Evolutionary conservation across 768 basidiomycete genomes (phyloP).

Genomic region (Cystobasidium onofrii): DNA sequence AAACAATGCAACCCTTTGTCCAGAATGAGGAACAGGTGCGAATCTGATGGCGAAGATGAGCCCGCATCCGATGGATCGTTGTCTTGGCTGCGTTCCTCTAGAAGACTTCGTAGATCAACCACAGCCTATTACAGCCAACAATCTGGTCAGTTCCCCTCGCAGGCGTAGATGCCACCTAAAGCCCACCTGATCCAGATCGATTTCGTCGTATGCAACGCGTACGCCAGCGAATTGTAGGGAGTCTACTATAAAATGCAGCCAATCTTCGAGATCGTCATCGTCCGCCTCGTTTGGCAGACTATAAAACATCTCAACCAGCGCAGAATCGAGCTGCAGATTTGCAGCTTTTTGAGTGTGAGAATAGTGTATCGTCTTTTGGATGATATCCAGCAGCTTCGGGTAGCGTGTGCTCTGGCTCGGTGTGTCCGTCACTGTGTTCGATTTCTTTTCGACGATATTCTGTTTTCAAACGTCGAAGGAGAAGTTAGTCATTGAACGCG

Average conservation of each 20-base stretch:
- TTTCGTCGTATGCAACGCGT: slow-evolving; percentile 76
- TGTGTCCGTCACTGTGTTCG: not conserved
- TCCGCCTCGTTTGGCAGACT: slow-evolving; percentile 69
- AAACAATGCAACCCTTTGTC: slow-evolving; percentile 81
- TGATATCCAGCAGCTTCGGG: not conserved
- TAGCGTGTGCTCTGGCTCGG: not conserved
- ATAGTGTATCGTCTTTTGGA: slow-evolving; percentile 46
- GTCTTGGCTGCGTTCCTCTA: slow-evolving; percentile 61
- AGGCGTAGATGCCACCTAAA: not conserved
- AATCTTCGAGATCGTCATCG: slow-evolving; percentile 91
- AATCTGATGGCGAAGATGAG: slow-evolving; percentile 47
- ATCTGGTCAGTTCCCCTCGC: no score
- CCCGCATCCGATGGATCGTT: slow-evolving; percentile 40
- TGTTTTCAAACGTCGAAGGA: not conserved
- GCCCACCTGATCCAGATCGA: slow-evolving; percentile 78
- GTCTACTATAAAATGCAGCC: slow-evolving; percentile 86
- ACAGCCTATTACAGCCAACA: slow-evolving; percentile 47
- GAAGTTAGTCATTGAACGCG: no score
- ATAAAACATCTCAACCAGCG: slow-evolving; percentile 76
- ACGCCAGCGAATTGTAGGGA: slow-evolving; percentile 88
- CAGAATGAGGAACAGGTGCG: slow-evolving; percentile 77
- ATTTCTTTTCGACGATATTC: not conserved
- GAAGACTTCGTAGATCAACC: slow-evolving; percentile 65
- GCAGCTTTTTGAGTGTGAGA: slow-evolving; percentile 55
- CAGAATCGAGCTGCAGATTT: slow-evolving; percentile 69